Percentiles rank a stretch among this genome's conserved stretches.
Evolutionary conservation across 2,329 filamentous ascomycete species (phyloP).

Genomic region (Juglanconis sp.): DNA sequence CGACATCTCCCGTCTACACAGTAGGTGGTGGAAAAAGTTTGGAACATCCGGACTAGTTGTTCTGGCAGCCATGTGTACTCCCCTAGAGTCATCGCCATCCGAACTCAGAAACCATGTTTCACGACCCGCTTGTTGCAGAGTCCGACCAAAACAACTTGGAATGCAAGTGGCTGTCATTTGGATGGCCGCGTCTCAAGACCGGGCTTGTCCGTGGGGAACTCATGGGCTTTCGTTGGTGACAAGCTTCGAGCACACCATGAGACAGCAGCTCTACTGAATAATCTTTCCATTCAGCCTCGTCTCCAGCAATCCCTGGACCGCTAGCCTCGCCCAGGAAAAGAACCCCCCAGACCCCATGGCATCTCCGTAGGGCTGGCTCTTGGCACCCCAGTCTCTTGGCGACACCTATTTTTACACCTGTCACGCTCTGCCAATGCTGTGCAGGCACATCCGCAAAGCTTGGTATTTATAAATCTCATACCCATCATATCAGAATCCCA

Average conservation of each 20-base stretch:
- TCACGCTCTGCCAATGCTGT: background rate
- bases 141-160: background rate
- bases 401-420: background rate
- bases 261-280: too few species aligned
- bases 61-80: background rate
- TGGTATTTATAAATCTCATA: background rate
- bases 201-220: too few species aligned
- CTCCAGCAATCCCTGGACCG: background rate
- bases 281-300: background rate
- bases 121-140: background rate
- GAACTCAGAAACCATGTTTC: background rate
- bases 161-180: background rate
- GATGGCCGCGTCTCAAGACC: too few species aligned
- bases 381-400: background rate
- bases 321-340: background rate
- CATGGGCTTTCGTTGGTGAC: too few species aligned
- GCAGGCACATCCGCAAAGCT: background rate
- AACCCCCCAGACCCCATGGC: background rate
- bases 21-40: too few species aligned
- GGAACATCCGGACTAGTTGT: too few species aligned
- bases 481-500: background rate
- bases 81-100: background rate
- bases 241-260: too few species aligned
- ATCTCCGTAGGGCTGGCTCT: background rate
- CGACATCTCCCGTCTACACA: too few species aligned